Percentiles rank a stretch among this genome's conserved stretches.
phyloP scores from a whole-genome alignment of 192 early-diverging fungal species.

The Jimgerdemannia lactiflua region DNA sequence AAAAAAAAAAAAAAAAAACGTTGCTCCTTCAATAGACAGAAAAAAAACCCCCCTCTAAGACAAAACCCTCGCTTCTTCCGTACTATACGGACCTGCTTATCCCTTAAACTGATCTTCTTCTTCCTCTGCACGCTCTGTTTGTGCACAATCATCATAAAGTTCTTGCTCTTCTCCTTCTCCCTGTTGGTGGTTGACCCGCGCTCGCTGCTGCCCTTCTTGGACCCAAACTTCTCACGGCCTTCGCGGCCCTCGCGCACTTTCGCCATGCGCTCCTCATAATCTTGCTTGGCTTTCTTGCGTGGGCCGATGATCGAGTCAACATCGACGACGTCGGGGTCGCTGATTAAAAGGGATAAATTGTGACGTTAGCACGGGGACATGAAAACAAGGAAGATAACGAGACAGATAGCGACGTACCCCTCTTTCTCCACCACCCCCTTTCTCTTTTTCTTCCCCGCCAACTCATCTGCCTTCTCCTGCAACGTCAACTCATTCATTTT shows the following conservation, averaged over 20 bases:
- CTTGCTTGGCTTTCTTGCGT: conserved; percentile 82
- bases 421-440: conserved; percentile 4
- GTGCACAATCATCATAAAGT: conserved; percentile 94
- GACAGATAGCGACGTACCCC: conserved; percentile 1
- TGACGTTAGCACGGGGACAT: not conserved
- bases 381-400: not conserved
- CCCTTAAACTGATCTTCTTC: conserved; percentile 68
- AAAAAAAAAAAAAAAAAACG: no score
- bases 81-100: conserved; percentile 65
- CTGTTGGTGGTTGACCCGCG: conserved; percentile 81
- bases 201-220: conserved; percentile 83
- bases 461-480: conserved; percentile 54
- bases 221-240: conserved; percentile 88
- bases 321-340: conserved; percentile 29
- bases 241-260: conserved; percentile 89
- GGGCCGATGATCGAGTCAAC: conserved; percentile 49
- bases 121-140: conserved; percentile 77
- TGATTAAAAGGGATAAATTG: no score
- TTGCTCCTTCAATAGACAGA: no score
- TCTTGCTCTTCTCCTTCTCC: conserved; percentile 93
- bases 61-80: no score
- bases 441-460: conserved; percentile 16
- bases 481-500: conserved; percentile 76
- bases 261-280: conserved; percentile 87
- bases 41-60: no score